Evolutionary conservation across 257 asterid genomes (phyloP), one percentile per base, ranked within the genome.

Genomic region (Capsicum chinense): DNA sequence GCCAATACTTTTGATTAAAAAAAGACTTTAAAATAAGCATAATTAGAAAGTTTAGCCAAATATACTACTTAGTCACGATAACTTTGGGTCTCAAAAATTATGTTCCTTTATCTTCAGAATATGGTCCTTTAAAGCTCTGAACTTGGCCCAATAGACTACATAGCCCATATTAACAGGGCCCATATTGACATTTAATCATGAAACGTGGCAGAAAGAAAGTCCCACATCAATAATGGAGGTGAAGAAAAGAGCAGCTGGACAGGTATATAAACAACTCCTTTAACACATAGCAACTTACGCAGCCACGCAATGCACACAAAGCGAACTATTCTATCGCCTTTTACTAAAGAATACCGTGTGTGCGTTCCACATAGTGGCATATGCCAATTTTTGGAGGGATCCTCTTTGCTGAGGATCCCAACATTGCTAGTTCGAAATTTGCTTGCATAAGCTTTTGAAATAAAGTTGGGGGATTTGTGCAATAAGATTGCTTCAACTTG

Each of bases 211-310:
- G 33, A 54, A 39, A 68, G 78, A 68, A 39, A 39, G 1, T 37
- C 62, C 81, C 81, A 76, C 63, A 76, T 26, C 81, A 21, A 4
- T 12, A 13, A 2, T 1, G 2, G 3, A 50, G 42, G 35, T 9
- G 7, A 21, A 7, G 39, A 19, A 50, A 8, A 21, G 9, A 76
- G 81, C 10, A 6, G 19, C 47, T 1, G 10, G 8, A 21, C 8
- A 13, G 13, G 4, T 52, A 76, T 76, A 52, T 12, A 76, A 21
- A 0, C 21, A 5, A 19, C 21, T 48, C 59, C 6, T 48, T 11
- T 11, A 0, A 0, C 0, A 0, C 0, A 0, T 0, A 0, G 0
- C 0, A 0, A 19, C 0, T 11, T 19, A 73, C 80, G 60, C 80
- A 74, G 81, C 62, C 81, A 48, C 81, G 47, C 81, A 21, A 74